Percentiles rank a stretch among this genome's conserved stretches.
phyloP scores from a whole-genome alignment of 371 early-diverging fungal genomes.

The Mucor plumbeus region DNA sequence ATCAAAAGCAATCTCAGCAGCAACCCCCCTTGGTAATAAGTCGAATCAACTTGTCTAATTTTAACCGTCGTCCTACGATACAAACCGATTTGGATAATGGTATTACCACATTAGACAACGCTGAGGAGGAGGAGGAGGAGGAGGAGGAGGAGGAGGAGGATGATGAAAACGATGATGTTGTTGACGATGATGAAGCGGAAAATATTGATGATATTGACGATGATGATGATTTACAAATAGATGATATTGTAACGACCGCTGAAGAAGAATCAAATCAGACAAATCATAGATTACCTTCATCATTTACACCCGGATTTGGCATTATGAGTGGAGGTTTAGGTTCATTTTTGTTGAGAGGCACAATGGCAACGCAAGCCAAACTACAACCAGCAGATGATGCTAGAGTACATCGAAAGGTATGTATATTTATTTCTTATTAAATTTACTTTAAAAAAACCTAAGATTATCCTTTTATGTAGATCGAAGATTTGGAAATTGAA shows the following conservation, averaged over 20 bases:
- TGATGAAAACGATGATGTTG: background rate
- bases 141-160: slow-evolving; percentile 7
- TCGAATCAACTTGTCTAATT: slow-evolving; percentile 24
- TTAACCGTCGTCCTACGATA: slow-evolving; percentile 13
- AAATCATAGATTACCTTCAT: slow-evolving; percentile 5
- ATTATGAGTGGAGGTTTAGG: slow-evolving; percentile 22
- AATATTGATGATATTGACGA: slow-evolving; percentile 16
- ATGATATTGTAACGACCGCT: background rate
- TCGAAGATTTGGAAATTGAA: slow-evolving; percentile 60
- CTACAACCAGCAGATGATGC: slow-evolving; percentile 37
- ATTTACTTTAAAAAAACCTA: background rate
- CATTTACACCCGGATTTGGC: slow-evolving; percentile 20
- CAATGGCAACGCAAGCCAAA: background rate
- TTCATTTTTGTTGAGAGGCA: slow-evolving; percentile 31
- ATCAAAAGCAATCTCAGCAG: slow-evolving; percentile 8
- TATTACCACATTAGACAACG: slow-evolving; percentile 8
- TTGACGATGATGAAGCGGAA: background rate
- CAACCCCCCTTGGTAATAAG: slow-evolving; percentile 30
- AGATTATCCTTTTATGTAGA: slow-evolving; percentile 26
- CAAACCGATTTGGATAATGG: slow-evolving; percentile 11
- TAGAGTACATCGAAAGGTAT: slow-evolving; percentile 48
- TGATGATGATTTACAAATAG: background rate
- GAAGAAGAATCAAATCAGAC: background rate
- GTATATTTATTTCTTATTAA: background rate
- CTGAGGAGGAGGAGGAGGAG: slow-evolving; percentile 5